Conservation (phyloP, 2,329 filamentous ascomycete species). For the Colletotrichum truncatum region DNA sequence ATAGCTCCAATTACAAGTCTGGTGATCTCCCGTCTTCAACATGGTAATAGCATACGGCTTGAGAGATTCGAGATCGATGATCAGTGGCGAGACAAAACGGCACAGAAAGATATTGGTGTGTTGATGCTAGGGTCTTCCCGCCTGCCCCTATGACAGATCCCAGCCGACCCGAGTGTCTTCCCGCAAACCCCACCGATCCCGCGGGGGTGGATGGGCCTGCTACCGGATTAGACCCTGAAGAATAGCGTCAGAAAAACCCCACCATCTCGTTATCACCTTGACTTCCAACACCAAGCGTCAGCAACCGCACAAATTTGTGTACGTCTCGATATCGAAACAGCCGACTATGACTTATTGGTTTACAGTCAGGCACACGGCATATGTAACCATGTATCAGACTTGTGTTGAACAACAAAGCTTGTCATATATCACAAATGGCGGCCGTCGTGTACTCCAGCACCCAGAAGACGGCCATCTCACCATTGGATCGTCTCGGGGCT, state of each 20-base stretch:
- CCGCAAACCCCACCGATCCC: conserved; percentile 29
- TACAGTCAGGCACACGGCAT: conserved; percentile 16
- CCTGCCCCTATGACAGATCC: conserved; percentile 3
- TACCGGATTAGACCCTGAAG: conserved; percentile 19
- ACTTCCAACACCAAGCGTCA: neutral
- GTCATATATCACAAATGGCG: conserved; percentile 2
- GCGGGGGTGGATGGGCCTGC: conserved; percentile 13
- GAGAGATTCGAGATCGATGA: conserved; percentile 10
- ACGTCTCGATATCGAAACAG: neutral
- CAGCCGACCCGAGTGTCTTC: conserved; percentile 11
- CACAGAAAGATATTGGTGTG: neutral
- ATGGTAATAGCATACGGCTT: neutral
- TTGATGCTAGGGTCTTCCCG: conserved; percentile 17
- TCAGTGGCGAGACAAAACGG: conserved; percentile 5
- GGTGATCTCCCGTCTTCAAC: conserved; percentile 19
- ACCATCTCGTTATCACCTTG: neutral
- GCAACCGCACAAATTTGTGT: neutral
- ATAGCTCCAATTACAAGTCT: neutral
- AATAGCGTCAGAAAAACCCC: neutral
- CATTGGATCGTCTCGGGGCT: neutral
- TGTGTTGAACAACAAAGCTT: neutral
- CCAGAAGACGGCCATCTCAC: neutral
- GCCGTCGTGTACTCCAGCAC: neutral
- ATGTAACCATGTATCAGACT: conserved; percentile 15
- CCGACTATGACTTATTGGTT: conserved; percentile 4